These are phyloP conservation scores for Coprinopsis cinerea DNA, from an alignment of 768 basidiomycete species.

Conservation along the genomic window DNA sequence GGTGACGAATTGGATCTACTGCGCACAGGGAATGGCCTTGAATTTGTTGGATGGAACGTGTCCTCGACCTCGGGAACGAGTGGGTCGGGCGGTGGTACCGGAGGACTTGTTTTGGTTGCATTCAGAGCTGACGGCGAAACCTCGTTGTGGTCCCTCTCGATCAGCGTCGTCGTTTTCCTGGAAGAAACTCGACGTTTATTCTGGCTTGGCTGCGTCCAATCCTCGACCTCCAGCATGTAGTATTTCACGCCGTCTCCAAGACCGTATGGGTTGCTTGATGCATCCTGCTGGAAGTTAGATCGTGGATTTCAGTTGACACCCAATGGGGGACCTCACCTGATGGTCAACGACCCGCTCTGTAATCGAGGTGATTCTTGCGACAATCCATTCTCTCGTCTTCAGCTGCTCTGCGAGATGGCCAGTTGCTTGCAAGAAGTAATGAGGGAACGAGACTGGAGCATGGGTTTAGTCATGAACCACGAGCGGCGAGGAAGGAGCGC, in stretches of 20 bases:
- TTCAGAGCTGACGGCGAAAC: constrained; percentile 31
- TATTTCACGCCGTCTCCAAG: constrained; percentile 87
- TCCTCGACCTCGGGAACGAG: constrained; percentile 71
- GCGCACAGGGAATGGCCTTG: constrained; percentile 60
- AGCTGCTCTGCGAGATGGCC: constrained; percentile 85
- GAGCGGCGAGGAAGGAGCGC: constrained; percentile 18
- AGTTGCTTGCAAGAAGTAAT: constrained; percentile 91
- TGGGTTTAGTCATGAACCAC: constrained; percentile 20
- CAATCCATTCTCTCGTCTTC: constrained; percentile 91
- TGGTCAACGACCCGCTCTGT: constrained; percentile 79
- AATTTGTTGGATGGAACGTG: constrained; percentile 63
- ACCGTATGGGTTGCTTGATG: constrained; percentile 82
- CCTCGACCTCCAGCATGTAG: constrained; percentile 90
- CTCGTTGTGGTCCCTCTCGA: constrained; percentile 17
- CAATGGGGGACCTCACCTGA: constrained; percentile 43
- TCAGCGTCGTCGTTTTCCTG: constrained; percentile 43
- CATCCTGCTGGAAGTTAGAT: constrained; percentile 53
- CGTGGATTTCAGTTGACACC: constrained; percentile 6
- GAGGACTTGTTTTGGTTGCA: constrained; percentile 14
- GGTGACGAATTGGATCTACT: constrained; percentile 63
- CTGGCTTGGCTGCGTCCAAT: constrained; percentile 77
- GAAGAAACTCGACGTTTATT: constrained; percentile 54
- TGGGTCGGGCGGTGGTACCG: constrained; percentile 45
- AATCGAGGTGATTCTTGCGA: constrained; percentile 86
- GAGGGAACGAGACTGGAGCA: constrained; percentile 82